Evolutionary conservation across 768 basidiomycete genomes (phyloP), one percentile per base, ranked within the genome.

Genomic region (Collybia mongolica): DNA sequence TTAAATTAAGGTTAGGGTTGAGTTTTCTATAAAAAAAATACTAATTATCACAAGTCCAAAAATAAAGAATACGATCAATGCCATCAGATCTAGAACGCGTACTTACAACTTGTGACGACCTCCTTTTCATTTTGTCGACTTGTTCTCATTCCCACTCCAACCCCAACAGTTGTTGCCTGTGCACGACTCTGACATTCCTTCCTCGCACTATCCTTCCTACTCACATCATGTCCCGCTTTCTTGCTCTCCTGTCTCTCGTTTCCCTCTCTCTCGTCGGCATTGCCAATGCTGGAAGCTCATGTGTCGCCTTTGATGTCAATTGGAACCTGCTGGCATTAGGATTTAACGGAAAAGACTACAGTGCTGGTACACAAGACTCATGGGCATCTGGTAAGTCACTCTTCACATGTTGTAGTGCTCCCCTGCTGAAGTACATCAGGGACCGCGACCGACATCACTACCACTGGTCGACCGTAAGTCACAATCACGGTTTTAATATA

Each of bases 301-400:
- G 93, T 63, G 73, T 93, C 35, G 79, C 86, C 18, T 94, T 95
- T 62, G 93, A 96, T 62, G 60, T 74, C 38, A 72, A 69, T 58
- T 93, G 86, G 83, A 92, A 95, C 66, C 78, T 98, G 46, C 82
- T 91, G 46, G 90, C 86, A 18, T 91, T 98, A 64, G 90, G 89
- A 48, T 80, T 91, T 53, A 81, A 85, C 49, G 86, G 83, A 51
- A 86, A 89, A 60, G 94, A 97, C 67, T 94, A 88, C 72, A 83
- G 81, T 57, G 84, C 89, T 44, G 90, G 93, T 11, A 71, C 81
- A 3, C 81, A 84, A 59, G 74, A 77, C 58, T 73, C 78, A 4
- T 97, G 92, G 92, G 63, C 72, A 15, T 74, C 68, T 54, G 73
- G 77, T 73, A 71, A 73, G 80, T 56, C 51, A 69, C 59, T 20